Percentiles rank a stretch among this genome's conserved stretches.
phyloP scores from a whole-genome alignment of 352 stramenopile genomes.

The Globisporangium radiosum region DNA sequence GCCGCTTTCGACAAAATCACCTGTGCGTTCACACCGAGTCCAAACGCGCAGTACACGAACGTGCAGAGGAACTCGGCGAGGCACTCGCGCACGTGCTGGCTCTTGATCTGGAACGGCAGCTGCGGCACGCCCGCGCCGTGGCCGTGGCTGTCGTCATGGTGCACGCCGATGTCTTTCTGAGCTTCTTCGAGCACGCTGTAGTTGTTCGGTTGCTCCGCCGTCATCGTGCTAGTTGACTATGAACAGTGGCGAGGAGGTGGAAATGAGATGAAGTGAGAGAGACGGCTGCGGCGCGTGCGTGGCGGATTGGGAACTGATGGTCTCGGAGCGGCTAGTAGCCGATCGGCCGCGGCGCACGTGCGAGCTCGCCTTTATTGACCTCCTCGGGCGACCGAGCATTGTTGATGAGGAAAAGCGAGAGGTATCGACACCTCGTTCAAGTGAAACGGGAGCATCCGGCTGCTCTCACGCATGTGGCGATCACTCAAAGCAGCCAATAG shows the following conservation, averaged over 20 bases:
- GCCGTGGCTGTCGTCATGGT: conserved; percentile 1
- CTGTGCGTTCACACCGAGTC: conserved; percentile 19
- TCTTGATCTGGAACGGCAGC: conserved; percentile 19
- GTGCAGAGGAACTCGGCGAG: conserved; percentile 31
- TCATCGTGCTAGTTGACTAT: neutral
- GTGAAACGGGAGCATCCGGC: too few species aligned
- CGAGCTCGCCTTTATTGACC: neutral
- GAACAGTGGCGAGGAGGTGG: neutral
- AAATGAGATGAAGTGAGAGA: neutral
- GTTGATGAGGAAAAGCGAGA: neutral
- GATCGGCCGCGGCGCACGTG: neutral
- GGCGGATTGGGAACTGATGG: conserved; percentile 1
- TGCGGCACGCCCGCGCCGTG: conserved; percentile 3
- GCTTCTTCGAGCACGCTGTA: conserved; percentile 19
- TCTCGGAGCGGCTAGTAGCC: neutral
- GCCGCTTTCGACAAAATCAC: too few species aligned
- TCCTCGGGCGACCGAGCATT: too few species aligned
- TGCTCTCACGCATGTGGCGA: neutral
- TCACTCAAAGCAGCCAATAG: neutral
- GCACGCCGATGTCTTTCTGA: conserved; percentile 15
- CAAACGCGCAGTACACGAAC: conserved; percentile 24
- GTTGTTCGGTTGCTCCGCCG: conserved; percentile 4
- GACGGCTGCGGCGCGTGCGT: neutral
- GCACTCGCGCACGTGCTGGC: conserved; percentile 28
- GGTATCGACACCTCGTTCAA: neutral